A percentile compares a stretch with the other conserved stretches of the same genome.
Evolutionary conservation across 1,284 basidiomycete species (phyloP).

Genomic region (Xerocomus nothofagi): DNA sequence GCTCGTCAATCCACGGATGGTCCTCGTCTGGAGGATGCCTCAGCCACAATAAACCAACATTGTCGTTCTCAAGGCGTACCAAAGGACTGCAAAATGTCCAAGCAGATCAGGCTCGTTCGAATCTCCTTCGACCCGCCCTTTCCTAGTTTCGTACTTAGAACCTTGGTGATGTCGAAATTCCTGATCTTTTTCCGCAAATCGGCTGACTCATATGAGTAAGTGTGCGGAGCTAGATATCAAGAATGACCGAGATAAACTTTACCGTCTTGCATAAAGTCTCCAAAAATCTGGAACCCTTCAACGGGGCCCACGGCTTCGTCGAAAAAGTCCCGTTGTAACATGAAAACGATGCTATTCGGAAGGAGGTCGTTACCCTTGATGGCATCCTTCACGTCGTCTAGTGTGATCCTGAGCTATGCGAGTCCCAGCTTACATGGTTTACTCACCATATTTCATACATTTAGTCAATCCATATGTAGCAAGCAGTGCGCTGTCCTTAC

Average conservation of each 20-base stretch:
- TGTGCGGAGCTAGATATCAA: background rate
- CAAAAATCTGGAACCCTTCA: slow-evolving; percentile 32
- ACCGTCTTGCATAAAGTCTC: slow-evolving; percentile 25
- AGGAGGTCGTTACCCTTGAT: slow-evolving; percentile 9
- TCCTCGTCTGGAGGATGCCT: slow-evolving; percentile 4
- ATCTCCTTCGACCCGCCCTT: slow-evolving; percentile 15
- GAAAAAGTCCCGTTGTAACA: slow-evolving; percentile 27
- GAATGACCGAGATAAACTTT: background rate
- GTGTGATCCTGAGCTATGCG: background rate
- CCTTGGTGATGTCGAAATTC: slow-evolving; percentile 10
- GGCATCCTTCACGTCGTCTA: slow-evolving; percentile 20
- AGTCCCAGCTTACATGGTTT: fast-evolving
- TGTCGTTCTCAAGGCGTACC: slow-evolving; percentile 6
- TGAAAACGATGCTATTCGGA: slow-evolving; percentile 20
- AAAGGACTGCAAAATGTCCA: slow-evolving; percentile 23
- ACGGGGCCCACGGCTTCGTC: slow-evolving; percentile 29
- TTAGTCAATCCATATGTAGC: slow-evolving; percentile 19
- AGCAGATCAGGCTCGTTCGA: slow-evolving; percentile 25
- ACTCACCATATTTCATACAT: slow-evolving; percentile 21
- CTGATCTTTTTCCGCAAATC: slow-evolving; percentile 18
- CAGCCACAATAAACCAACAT: background rate
- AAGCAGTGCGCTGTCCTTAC: slow-evolving; percentile 9
- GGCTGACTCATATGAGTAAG: slow-evolving; percentile 14
- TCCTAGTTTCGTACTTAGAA: slow-evolving; percentile 20
- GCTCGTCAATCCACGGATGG: slow-evolving; percentile 8